Evolutionary conservation across 2,329 filamentous ascomycete genomes (phyloP).

Genomic region (Nigrograna mackinnonii): DNA sequence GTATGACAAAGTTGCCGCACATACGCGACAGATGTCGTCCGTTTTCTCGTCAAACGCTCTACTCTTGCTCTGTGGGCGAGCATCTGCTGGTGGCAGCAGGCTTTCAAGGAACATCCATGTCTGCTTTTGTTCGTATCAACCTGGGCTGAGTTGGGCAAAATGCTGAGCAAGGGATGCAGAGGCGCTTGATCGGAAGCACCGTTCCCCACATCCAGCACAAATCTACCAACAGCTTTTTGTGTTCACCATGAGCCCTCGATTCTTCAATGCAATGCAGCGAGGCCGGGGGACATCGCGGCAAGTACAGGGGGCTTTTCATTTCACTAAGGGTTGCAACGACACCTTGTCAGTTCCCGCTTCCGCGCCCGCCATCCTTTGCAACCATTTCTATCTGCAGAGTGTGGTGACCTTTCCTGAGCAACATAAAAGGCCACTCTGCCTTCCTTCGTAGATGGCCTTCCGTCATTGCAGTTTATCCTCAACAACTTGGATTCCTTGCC

Average conservation of each 20-base stretch:
- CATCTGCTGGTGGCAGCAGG: slow-evolving; percentile 14
- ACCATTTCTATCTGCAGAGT: slow-evolving; percentile 4
- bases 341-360: slow-evolving; percentile 7
- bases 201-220: slow-evolving; percentile 2
- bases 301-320: neutral
- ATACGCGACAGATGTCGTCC: slow-evolving; percentile 16
- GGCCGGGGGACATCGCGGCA: neutral
- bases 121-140: slow-evolving; percentile 3
- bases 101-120: slow-evolving; percentile 5
- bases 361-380: slow-evolving; percentile 6
- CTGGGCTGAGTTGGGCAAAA: too few species aligned
- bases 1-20: slow-evolving; percentile 25
- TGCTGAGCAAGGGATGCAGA: slow-evolving; percentile 1
- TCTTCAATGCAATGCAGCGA: neutral
- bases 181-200: neutral
- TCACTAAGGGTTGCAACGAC: slow-evolving; percentile 8
- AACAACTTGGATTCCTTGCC: neutral
- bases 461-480: too few species aligned
- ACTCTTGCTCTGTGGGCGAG: too few species aligned
- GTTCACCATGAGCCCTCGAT: slow-evolving; percentile 1
- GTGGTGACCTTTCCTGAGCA: slow-evolving; percentile 3
- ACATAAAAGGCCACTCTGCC: slow-evolving; percentile 9
- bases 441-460: too few species aligned
- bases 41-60: slow-evolving; percentile 18
- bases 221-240: neutral